Evolutionary conservation across 441 rosid species (phyloP), one percentile per base, ranked within the genome.

Genomic region (Eruca vesicaria): DNA sequence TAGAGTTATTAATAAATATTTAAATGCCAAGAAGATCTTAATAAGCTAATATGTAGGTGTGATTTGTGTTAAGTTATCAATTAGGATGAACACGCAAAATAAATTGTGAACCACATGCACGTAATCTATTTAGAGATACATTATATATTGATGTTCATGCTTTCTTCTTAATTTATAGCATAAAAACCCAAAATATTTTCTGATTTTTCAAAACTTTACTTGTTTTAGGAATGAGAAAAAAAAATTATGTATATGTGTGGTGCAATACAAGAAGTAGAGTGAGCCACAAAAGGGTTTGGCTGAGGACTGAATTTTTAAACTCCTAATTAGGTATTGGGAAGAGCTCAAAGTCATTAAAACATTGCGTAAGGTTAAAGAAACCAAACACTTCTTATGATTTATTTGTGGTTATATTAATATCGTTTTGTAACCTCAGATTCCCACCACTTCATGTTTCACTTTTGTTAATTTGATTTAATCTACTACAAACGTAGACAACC

Each of bases 321-420:
- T 78, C 80, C 65, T 64, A 72, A 72, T 78, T 78, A 78, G 73
- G 81, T 78, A 61, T 72, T 5, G 81, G 74, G 81, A 78, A 78
- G 74, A 67, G 77, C 36, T 72, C 61, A 72, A 66, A 55, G 70
- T 78, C 63, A 78, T 72, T 78, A 78, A 78, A 78, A 72, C 77
- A 53, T 72, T 78, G 70, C 74, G 74, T 78, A 78, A 61, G 70
- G 35, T 53, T 67, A 78, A 78, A 72, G 81, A 52, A 72, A 78
- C 77, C 73, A 72, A 67, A 78, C 60, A 62, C 60, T 72, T 72
- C 23, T 36, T 61, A 66, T 78, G 73, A 67, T 77, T 78, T 41
- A 66, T 67, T 61, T 72, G 65, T 78, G 64, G 35, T 50, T 59
- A 66, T 59, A 59, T 52, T 71, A 50, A 65, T 65, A 55, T 16